These are phyloP conservation scores for Colletotrichum cuscutae DNA, from an alignment of 2,329 filamentous ascomycete species.

Conservation along the genomic window DNA sequence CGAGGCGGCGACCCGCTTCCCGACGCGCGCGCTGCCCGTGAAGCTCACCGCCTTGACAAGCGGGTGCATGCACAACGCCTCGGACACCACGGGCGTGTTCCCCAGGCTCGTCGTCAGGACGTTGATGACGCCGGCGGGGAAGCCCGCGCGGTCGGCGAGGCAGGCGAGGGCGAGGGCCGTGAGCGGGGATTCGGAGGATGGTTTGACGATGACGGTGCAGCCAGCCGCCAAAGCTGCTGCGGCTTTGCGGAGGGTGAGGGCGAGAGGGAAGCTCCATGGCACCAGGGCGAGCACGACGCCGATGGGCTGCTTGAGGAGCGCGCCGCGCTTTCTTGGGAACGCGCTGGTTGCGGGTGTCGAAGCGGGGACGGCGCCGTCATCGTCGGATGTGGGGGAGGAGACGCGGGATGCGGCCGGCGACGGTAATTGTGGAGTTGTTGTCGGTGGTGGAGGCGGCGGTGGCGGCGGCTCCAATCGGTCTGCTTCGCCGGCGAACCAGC, in stretches of 20 bases:
- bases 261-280: conserved; percentile 69
- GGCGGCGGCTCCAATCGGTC: conserved; percentile 60
- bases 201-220: conserved; percentile 72
- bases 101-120: conserved; percentile 76
- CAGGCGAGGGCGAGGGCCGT: conserved; percentile 61
- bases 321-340: not conserved
- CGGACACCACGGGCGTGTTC: conserved; percentile 65
- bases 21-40: conserved; percentile 78
- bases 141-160: conserved; percentile 76
- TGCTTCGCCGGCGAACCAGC: conserved; percentile 67
- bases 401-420: not conserved
- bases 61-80: conserved; percentile 72
- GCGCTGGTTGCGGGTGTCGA: not conserved
- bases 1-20: conserved; percentile 70
- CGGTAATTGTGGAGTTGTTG: not conserved
- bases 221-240: conserved; percentile 73
- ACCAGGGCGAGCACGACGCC: conserved; percentile 48
- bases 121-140: conserved; percentile 80
- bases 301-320: conserved; percentile 43
- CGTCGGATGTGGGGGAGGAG: not conserved
- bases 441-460: not conserved
- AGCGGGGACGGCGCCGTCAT: not conserved
- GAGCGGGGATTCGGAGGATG: conserved; percentile 41
- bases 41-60: conserved; percentile 80
- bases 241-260: conserved; percentile 59